These are phyloP conservation scores for Fusarium acutatum DNA, from an alignment of 2,329 filamentous ascomycete genomes.

Conservation along the genomic window DNA sequence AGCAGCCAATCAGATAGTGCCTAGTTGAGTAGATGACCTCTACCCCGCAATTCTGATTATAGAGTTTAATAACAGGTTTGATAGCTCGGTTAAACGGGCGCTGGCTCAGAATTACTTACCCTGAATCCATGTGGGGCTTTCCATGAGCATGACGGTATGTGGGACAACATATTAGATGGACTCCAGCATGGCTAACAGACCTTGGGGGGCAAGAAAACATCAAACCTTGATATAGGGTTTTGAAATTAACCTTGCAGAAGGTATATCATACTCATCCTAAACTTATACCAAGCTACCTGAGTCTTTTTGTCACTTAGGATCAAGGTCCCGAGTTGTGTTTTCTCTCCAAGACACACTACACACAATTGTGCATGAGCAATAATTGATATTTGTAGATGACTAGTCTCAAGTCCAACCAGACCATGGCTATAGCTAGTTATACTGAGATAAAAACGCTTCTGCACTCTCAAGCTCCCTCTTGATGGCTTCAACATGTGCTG, in stretches of 20 bases:
- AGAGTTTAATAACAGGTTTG: background rate
- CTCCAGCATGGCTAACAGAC: background rate
- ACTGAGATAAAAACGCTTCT: background rate
- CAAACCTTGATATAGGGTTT: rapidly evolving
- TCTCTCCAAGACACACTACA: rapidly evolving
- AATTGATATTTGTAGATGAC: rapidly evolving
- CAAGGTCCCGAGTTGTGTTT: rapidly evolving
- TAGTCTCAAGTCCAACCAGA: rapidly evolving
- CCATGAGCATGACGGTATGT: background rate
- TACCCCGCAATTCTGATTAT: background rate
- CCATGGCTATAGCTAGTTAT: background rate
- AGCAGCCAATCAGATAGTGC: background rate
- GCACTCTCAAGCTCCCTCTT: background rate
- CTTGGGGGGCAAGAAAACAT: background rate
- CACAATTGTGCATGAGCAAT: background rate
- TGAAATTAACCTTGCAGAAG: too few species aligned
- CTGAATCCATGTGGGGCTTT: background rate
- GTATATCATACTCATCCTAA: too few species aligned
- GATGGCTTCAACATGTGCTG: background rate
- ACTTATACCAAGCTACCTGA: too few species aligned
- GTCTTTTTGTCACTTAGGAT: too few species aligned
- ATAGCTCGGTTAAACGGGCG: background rate
- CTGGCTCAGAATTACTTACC: rapidly evolving
- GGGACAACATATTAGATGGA: background rate
- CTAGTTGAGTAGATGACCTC: background rate